Percentiles rank a stretch among this genome's conserved stretches.
phyloP scores from a whole-genome alignment of 1,139 yeast species.

The Blastobotrys illinoisensis region DNA sequence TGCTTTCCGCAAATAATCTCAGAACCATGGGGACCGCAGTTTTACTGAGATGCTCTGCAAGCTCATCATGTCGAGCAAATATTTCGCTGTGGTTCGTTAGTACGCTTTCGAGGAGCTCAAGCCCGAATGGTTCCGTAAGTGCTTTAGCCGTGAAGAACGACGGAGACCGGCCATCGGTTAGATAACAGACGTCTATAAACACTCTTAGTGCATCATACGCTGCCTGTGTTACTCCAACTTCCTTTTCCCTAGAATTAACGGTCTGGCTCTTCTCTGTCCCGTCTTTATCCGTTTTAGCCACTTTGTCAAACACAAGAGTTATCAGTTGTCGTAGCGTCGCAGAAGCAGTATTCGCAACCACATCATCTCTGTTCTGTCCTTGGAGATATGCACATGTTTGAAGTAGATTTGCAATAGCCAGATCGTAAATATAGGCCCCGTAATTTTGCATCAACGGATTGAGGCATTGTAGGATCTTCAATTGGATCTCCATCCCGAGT shows the following conservation, averaged over 20 bases:
- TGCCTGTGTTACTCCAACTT: conserved; percentile 42
- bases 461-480: conserved; percentile 78
- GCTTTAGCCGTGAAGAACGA: conserved; percentile 46
- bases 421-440: conserved; percentile 49
- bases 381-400: conserved; percentile 69
- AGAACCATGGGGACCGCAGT: conserved; percentile 71
- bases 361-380: conserved; percentile 60
- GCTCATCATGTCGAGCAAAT: conserved; percentile 57
- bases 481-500: conserved; percentile 74
- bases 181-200: conserved; percentile 63
- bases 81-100: conserved; percentile 50
- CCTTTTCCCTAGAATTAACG: conserved; percentile 40
- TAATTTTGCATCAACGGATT: conserved; percentile 71
- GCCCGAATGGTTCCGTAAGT: conserved; percentile 61
- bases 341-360: conserved; percentile 85
- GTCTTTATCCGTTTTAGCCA: conserved; percentile 37
- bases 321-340: conserved; percentile 88
- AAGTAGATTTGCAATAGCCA: conserved; percentile 52
- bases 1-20: conserved; percentile 56
- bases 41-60: conserved; percentile 58
- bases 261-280: conserved; percentile 6
- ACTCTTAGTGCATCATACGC: conserved; percentile 67
- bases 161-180: conserved; percentile 58
- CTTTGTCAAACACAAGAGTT: conserved; percentile 67
- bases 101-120: conserved; percentile 75